Conservation (phyloP, 768 basidiomycete genomes). For the Kwoniella mangroviensis region DNA sequence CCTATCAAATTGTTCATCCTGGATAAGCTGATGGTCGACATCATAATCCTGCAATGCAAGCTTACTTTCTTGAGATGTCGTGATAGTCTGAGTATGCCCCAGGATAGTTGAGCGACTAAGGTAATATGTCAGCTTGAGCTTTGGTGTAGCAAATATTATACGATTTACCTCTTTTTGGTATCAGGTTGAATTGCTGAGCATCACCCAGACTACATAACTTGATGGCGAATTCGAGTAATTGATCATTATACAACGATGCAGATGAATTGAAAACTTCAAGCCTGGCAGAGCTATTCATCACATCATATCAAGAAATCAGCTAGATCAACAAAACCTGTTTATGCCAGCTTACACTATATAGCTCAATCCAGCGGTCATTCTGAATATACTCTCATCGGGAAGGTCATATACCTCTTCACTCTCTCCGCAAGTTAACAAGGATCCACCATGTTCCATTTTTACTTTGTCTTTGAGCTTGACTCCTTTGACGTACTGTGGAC, state of each 20-base stretch:
- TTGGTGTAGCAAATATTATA: not conserved
- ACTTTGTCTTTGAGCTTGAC: conserved; percentile 26
- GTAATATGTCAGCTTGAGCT: not conserved
- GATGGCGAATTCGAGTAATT: conserved; percentile 22
- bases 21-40: too few relatives aligned
- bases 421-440: conserved; percentile 23
- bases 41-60: not conserved
- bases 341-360: conserved; percentile 43
- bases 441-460: conserved; percentile 21
- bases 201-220: conserved; percentile 31
- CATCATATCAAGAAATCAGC: not conserved
- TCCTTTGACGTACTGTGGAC: not conserved
- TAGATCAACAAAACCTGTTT: too few relatives aligned
- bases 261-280: conserved; percentile 12
- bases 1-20: conserved; percentile 8
- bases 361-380: conserved; percentile 36
- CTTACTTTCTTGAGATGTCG: conserved; percentile 31
- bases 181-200: conserved; percentile 25
- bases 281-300: conserved; percentile 22
- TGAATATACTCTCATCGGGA: conserved; percentile 17
- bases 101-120: conserved; percentile 28
- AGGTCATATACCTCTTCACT: conserved; percentile 14
- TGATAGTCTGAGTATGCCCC: conserved; percentile 34
- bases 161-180: conserved; percentile 32
- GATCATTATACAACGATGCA: conserved; percentile 13